Percentiles rank a stretch among this genome's conserved stretches.
phyloP scores from a whole-genome alignment of 306 rosid genomes.

The Ammopiptanthus mongolicus region DNA sequence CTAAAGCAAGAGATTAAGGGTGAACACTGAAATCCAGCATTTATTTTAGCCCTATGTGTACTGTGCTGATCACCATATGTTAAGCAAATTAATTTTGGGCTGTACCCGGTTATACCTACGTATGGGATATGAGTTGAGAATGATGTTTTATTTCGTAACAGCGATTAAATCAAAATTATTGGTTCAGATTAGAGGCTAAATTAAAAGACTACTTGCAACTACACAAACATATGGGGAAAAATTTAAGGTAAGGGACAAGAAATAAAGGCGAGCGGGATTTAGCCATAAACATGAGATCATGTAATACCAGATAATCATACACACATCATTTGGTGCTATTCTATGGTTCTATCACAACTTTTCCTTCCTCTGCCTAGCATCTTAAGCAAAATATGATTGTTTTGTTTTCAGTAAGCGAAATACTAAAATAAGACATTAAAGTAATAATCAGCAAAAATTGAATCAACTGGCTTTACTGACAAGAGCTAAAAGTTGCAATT shows the following conservation, averaged over 20 bases:
- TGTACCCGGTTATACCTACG: too few relatives aligned
- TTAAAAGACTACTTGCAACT: too few relatives aligned
- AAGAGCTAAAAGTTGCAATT: conserved; percentile 56
- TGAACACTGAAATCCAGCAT: not conserved
- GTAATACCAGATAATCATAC: not conserved
- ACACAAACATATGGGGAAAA: too few relatives aligned
- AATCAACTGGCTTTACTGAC: conserved; percentile 23
- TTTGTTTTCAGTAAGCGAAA: not conserved
- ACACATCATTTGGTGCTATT: not conserved
- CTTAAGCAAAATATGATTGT: not conserved
- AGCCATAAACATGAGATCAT: too few relatives aligned
- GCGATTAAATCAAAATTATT: too few relatives aligned
- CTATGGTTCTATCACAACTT: not conserved
- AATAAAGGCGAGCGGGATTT: too few relatives aligned
- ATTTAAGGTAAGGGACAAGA: too few relatives aligned
- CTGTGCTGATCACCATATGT: not conserved
- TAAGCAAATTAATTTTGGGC: too few relatives aligned
- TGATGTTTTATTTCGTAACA: too few relatives aligned
- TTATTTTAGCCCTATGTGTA: not conserved
- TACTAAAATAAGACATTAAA: not conserved
- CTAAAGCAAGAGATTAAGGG: not conserved
- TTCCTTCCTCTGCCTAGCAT: not conserved
- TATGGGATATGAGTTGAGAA: too few relatives aligned
- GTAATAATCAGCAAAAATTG: not conserved
- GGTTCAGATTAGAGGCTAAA: too few relatives aligned